Conservation (phyloP, 257 asterid species). For the Verbena officinalis region DNA sequence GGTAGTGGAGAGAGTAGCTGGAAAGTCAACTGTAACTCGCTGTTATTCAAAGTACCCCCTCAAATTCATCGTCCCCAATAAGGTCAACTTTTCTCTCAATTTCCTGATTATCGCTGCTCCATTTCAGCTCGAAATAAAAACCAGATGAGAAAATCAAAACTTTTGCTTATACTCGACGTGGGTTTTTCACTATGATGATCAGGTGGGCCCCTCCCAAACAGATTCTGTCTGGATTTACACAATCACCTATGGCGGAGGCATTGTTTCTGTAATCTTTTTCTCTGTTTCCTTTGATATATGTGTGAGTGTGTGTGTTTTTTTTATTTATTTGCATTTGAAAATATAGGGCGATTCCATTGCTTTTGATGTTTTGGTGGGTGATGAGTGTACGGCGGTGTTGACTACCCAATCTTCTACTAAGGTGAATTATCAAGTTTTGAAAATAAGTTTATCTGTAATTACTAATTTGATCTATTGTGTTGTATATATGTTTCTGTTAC, state of each 20-base stretch:
- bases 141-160: too few relatives aligned
- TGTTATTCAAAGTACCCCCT: constrained; percentile 85
- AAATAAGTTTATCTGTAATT: background rate
- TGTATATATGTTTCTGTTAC: background rate
- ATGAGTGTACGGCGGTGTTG: constrained; percentile 75
- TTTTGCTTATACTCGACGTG: background rate
- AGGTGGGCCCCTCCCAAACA: constrained; percentile 74
- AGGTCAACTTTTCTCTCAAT: constrained; percentile 43
- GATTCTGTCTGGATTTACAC: constrained; percentile 96
- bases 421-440: constrained; percentile 55
- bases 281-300: background rate
- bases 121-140: background rate
- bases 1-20: constrained; percentile 72
- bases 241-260: constrained; percentile 92
- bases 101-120: background rate
- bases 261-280: constrained; percentile 66
- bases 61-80: constrained; percentile 86
- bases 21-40: constrained; percentile 67
- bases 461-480: background rate
- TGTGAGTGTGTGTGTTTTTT: background rate
- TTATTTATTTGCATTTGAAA: constrained; percentile 8
- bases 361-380: constrained; percentile 60
- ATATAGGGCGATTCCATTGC: constrained; percentile 78
- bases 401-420: constrained; percentile 98
- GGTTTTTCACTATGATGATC: constrained; percentile 7